Base-by-base conservation (phyloP, 2,329 filamentous ascomycete genomes). In the Paecilomyces sp. region DNA sequence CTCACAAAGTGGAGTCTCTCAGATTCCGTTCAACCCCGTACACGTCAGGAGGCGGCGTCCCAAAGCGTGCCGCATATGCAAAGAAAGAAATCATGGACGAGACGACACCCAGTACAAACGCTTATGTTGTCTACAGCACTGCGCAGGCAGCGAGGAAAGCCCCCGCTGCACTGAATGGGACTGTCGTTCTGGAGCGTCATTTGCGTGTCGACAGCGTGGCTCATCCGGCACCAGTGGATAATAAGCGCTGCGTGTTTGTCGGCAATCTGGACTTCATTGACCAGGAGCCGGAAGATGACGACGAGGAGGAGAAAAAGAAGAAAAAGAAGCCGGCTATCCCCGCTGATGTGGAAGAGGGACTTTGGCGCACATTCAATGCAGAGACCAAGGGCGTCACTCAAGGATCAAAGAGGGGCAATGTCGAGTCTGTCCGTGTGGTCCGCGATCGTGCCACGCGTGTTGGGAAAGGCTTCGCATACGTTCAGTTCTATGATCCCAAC, bases 241-340 rank as follows among this genome's bases (percentile, higher is more conserved):
- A 96, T 74, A 87, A 89, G 61, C 89, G 92, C 58, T 99, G 94
- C 74, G 88, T 99, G 15, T 99, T 99, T 70, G 90, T 99, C 28
- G 94, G 94, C 54, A 99, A 99, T 71, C 83, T 99, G 1, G 92
- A 91, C 56, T 99, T 99, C 69, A 91, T 99, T 15, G 93, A 97
- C 69, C 91, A 97, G 65, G 92, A 97, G 77, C 89, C 85, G 47
- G 81, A 88, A 56, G 85, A 86, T 50, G 87, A 85, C 56, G 83
- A 88, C 53, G n/a, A 54, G 9, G 54, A 53, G n/a, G 86, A 83
- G 50, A 85, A 86, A 56, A 84, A 87, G 68, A 90, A 90, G 71
- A 91, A 90, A 75, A 86, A 85, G 60, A 89, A 80, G 66, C 70
- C 83, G 65, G 90, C 88, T 70, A 80, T 85, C 8, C 90, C 92